Evolutionary conservation across 2,329 filamentous ascomycete species (phyloP).

Genomic region (Fusarium succisae): DNA sequence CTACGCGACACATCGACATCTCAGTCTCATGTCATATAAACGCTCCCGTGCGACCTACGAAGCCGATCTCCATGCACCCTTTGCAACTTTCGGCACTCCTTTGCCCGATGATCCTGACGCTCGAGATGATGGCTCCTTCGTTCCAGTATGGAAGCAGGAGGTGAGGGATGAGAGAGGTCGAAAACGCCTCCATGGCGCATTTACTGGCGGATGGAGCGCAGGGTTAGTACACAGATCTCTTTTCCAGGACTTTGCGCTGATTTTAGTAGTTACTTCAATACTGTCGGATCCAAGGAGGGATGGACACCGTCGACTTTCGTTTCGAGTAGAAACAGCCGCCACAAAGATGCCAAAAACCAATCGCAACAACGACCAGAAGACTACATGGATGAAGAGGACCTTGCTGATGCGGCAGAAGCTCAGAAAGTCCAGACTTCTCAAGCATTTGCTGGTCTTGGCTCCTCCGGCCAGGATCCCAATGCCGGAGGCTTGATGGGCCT

Average conservation of each 20-base stretch:
- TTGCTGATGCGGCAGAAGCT: slow-evolving; percentile 84
- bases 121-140: slow-evolving; percentile 90
- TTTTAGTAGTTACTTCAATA: slow-evolving; percentile 85
- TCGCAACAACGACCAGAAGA: slow-evolving; percentile 79
- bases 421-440: slow-evolving; percentile 77
- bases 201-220: slow-evolving; percentile 96
- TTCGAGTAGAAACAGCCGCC: slow-evolving; percentile 84
- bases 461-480: slow-evolving; percentile 65
- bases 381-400: slow-evolving; percentile 98
- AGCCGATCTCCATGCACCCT: slow-evolving; percentile 77
- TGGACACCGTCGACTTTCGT: slow-evolving; percentile 94
- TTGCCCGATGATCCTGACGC: slow-evolving; percentile 81
- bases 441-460: slow-evolving; percentile 80
- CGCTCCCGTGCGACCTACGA: slow-evolving; percentile 82
- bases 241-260: slow-evolving; percentile 10
- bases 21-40: slow-evolving; percentile 75
- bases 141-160: slow-evolving; percentile 98
- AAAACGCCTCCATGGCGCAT: slow-evolving; percentile 92
- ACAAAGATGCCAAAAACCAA: slow-evolving; percentile 68
- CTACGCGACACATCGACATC: slow-evolving; percentile 6
- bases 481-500: slow-evolving; percentile 73
- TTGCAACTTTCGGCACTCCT: slow-evolving; percentile 83
- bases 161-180: slow-evolving; percentile 91
- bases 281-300: slow-evolving; percentile 97
- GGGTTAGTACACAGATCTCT: slow-evolving; percentile 70